Percentiles rank a stretch among this genome's conserved stretches.
Conservation (phyloP, 208 protist species). For the Trypanosoma caninum region DNA sequence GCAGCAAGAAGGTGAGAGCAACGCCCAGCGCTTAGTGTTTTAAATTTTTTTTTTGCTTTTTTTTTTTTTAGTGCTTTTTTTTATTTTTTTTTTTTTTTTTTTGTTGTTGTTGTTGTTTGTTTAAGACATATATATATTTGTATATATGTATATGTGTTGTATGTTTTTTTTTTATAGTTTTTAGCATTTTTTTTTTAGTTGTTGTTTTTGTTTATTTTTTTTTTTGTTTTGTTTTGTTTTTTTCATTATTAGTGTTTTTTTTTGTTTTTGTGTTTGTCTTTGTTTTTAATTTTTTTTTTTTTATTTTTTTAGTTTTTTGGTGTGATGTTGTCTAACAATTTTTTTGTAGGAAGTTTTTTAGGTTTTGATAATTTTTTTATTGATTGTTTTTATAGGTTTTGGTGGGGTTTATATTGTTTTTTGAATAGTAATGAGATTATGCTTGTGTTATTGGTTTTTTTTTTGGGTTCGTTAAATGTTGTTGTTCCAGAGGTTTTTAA, state of each 20-base stretch:
- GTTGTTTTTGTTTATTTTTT: constrained; percentile 16
- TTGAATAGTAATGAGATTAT: too few species aligned
- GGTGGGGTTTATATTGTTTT: background rate
- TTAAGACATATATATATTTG: background rate
- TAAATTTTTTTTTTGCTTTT: constrained; percentile 4
- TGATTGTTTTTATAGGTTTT: background rate
- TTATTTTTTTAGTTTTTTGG: constrained; percentile 4
- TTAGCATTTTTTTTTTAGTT: background rate
- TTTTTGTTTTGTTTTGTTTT: constrained; percentile 3
- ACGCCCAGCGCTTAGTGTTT: constrained; percentile 48
- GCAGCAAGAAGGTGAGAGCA: constrained; percentile 52
- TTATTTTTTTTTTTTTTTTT: constrained; percentile 21
- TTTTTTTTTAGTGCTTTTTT: constrained; percentile 19
- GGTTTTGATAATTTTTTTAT: background rate
- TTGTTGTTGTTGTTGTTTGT: background rate
- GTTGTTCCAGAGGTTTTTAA: background rate
- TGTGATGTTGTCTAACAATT: background rate
- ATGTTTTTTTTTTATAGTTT: constrained; percentile 17
- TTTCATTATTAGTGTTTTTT: background rate
- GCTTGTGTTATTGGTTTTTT: constrained; percentile 27
- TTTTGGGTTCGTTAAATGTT: constrained; percentile 3
- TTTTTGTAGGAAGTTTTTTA: background rate
- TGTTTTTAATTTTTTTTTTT: constrained; percentile 17
- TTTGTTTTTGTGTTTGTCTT: constrained; percentile 4
- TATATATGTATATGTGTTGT: constrained; percentile 18